Evolutionary conservation across 768 basidiomycete genomes (phyloP).

Genomic region (Termitomyces sp.): DNA sequence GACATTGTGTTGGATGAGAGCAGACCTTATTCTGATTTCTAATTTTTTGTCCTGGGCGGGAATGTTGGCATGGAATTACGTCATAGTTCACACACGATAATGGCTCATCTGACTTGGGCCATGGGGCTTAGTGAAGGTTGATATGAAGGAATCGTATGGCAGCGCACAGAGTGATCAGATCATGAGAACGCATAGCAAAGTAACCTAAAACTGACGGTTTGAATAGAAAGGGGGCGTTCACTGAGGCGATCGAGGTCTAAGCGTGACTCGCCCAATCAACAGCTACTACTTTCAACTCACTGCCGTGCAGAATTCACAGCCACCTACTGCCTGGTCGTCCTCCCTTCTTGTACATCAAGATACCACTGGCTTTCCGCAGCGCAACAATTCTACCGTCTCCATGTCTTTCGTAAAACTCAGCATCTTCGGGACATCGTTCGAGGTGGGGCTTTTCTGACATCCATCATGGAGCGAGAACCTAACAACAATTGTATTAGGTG

Average conservation of each 20-base stretch:
- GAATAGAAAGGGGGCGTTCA: neutral
- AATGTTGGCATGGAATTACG: neutral
- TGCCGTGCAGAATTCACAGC: neutral
- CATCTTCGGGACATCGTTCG: conserved; percentile 98
- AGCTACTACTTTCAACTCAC: neutral
- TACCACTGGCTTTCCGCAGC: neutral
- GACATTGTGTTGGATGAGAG: conserved; percentile 32
- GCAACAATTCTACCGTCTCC: neutral
- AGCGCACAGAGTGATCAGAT: neutral
- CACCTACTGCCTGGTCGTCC: neutral
- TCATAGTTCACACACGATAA: conserved; percentile 14
- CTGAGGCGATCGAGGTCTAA: neutral
- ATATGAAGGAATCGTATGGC: neutral
- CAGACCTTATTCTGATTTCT: no score
- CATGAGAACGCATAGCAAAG: neutral
- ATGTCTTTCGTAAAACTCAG: conserved; percentile 98
- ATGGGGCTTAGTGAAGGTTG: neutral
- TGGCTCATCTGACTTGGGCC: neutral
- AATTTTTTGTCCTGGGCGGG: neutral
- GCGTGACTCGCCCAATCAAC: neutral
- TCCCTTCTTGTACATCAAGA: neutral
- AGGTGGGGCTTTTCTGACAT: conserved; percentile 41
- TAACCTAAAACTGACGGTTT: neutral
- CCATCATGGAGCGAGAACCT: conserved; percentile 5
- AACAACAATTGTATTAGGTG: conserved; percentile 47